Percentiles rank a stretch among this genome's conserved stretches.
Conservation (phyloP, 2,329 filamentous ascomycete species). For the Claviceps arundinis region DNA sequence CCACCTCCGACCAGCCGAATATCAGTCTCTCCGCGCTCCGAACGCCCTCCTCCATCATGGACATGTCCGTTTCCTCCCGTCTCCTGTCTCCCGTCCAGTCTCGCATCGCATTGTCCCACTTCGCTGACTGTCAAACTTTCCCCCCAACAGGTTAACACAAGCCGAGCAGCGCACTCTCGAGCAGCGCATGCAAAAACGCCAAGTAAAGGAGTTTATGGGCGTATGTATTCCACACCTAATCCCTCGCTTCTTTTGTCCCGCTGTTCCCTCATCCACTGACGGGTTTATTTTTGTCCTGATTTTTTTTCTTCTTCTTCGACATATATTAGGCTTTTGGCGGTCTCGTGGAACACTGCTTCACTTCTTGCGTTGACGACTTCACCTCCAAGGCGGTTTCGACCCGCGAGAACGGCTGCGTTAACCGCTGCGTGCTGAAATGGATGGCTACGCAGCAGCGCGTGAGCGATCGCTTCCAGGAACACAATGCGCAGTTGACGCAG, state of each 20-base stretch:
- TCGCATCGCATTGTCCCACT: too few relatives aligned
- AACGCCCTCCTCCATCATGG: slow-evolving; percentile 5
- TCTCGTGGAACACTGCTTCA: slow-evolving; percentile 76
- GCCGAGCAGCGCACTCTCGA: slow-evolving; percentile 88
- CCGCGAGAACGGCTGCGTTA: slow-evolving; percentile 82
- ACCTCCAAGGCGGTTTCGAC: slow-evolving; percentile 86
- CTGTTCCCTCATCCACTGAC: not conserved
- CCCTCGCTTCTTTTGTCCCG: not conserved
- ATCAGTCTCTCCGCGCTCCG: not conserved
- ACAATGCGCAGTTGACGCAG: slow-evolving; percentile 47
- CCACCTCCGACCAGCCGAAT: slow-evolving; percentile 3
- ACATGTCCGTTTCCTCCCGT: slow-evolving; percentile 6
- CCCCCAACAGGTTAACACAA: slow-evolving; percentile 43
- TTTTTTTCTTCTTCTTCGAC: not conserved
- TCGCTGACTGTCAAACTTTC: not conserved
- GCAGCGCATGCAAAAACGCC: slow-evolving; percentile 89
- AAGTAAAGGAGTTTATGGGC: slow-evolving; percentile 98
- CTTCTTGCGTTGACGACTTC: slow-evolving; percentile 96
- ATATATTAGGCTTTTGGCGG: slow-evolving; percentile 21
- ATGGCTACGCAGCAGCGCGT: slow-evolving; percentile 84
- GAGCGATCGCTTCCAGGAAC: slow-evolving; percentile 75
- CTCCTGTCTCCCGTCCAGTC: not conserved
- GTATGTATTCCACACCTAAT: slow-evolving; percentile 49
- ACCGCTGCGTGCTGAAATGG: slow-evolving; percentile 92
- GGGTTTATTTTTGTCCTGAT: not conserved